phyloP scores from a whole-genome alignment of 805 yeast species.

The Lipomyces spencermartinsiae region DNA sequence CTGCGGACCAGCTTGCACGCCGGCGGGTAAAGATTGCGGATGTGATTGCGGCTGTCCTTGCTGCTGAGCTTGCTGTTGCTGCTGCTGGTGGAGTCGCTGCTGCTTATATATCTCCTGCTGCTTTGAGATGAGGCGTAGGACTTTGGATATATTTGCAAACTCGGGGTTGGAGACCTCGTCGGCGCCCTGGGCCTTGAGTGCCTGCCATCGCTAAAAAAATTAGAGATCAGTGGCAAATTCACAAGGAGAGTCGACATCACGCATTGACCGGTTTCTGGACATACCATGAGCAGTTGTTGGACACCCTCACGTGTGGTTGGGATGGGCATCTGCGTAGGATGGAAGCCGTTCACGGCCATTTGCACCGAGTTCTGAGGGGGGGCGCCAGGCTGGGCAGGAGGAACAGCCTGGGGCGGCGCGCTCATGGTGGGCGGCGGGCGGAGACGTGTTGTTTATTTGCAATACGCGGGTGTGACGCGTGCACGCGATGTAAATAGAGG shows the following conservation, averaged over 20 bases:
- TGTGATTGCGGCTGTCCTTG: constrained; percentile 38
- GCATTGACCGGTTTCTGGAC: neutral
- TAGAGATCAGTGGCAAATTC: constrained; percentile 5
- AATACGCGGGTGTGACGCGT: constrained; percentile 8
- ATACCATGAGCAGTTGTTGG: constrained; percentile 34
- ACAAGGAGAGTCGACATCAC: neutral
- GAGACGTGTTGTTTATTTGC: constrained; percentile 6
- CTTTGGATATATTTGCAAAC: constrained; percentile 60
- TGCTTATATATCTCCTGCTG: constrained; percentile 50
- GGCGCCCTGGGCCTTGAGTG: constrained; percentile 63
- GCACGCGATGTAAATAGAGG: neutral
- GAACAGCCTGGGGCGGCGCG: constrained; percentile 26
- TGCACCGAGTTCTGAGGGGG: constrained; percentile 8
- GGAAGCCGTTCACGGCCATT: constrained; percentile 16
- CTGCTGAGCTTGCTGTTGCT: constrained; percentile 41
- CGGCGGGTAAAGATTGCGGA: constrained; percentile 19
- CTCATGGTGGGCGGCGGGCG: constrained; percentile 21
- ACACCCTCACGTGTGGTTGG: constrained; percentile 35
- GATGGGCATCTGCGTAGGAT: constrained; percentile 20
- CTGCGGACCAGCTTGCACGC: constrained; percentile 2
- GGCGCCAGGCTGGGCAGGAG: constrained; percentile 13
- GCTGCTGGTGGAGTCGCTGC: constrained; percentile 42
- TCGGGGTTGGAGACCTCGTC: constrained; percentile 62
- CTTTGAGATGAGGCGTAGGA: constrained; percentile 53
- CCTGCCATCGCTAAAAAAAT: constrained; percentile 59